A percentile compares a stretch with the other conserved stretches of the same genome.
These are phyloP conservation scores for Calonectria honghensis DNA, from an alignment of 2,329 filamentous ascomycete genomes.

Conservation along the genomic window DNA sequence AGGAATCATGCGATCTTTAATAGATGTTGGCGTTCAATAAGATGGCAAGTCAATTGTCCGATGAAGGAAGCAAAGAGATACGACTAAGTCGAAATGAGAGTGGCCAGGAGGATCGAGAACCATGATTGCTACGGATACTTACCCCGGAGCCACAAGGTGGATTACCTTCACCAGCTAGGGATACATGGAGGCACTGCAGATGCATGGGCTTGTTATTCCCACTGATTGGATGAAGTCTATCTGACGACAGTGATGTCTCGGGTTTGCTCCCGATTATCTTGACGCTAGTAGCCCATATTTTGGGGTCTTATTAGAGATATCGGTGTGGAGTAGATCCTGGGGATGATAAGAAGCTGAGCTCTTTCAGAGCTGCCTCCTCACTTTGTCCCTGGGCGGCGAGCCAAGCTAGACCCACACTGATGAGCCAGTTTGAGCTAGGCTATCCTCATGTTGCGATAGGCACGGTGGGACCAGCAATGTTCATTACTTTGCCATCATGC, in stretches of 20 bases:
- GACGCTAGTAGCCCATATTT: no score
- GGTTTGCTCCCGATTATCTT: constrained; percentile 1
- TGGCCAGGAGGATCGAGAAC: neutral
- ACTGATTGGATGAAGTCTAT: neutral
- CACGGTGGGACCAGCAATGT: neutral
- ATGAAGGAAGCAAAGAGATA: neutral
- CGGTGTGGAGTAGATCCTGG: neutral
- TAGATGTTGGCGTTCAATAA: neutral
- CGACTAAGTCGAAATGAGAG: neutral
- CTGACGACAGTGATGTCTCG: neutral
- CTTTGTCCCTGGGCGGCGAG: neutral
- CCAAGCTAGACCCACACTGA: neutral
- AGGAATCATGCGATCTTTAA: neutral
- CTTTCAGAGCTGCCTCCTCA: neutral
- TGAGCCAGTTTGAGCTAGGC: neutral
- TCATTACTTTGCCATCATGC: neutral
- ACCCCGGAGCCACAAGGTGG: neutral
- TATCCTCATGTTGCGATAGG: neutral
- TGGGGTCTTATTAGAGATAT: no score
- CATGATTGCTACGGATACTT: neutral
- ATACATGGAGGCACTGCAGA: neutral
- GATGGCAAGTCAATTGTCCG: no score
- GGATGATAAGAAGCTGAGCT: neutral
- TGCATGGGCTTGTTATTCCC: neutral
- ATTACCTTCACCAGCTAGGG: neutral